phyloP scores from a whole-genome alignment of 331 rosid species.

The Pyracantha coccinea region DNA sequence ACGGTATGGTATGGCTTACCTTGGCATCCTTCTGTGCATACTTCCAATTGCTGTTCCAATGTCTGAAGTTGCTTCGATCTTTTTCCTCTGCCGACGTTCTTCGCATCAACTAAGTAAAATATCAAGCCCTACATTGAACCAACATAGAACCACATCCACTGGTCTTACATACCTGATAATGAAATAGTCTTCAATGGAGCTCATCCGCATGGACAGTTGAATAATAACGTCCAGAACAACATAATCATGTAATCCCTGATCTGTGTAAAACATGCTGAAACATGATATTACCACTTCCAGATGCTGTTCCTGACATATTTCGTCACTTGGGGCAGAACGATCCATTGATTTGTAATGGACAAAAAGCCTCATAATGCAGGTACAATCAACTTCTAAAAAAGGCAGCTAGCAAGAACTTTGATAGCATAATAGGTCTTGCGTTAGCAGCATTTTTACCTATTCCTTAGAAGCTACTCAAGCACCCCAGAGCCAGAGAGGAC shows the following conservation, averaged over 20 bases:
- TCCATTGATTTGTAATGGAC: constrained; percentile 1
- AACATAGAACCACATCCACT: not conserved
- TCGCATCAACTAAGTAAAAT: not conserved
- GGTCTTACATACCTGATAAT: not conserved
- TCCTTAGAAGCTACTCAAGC: constrained; percentile 13
- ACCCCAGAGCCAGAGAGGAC: constrained; percentile 7
- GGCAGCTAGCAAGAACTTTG: constrained; percentile 12
- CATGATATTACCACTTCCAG: constrained; percentile 2
- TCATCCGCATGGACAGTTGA: not conserved
- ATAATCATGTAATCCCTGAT: not conserved
- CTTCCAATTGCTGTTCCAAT: not conserved
- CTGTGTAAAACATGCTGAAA: not conserved
- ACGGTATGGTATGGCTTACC: not conserved
- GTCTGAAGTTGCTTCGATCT: not conserved
- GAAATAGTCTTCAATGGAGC: not conserved
- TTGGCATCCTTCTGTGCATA: not conserved
- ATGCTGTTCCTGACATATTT: not conserved
- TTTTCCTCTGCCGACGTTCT: not conserved
- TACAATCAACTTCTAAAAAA: not conserved
- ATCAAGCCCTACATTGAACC: not conserved
- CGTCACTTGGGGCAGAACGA: not conserved
- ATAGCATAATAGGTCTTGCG: not conserved
- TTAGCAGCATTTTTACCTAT: constrained; percentile 1
- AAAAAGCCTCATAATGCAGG: not conserved
- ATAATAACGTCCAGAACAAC: not conserved